Percentiles rank a stretch among this genome's conserved stretches.
These are phyloP conservation scores for Mycena citricolor DNA, from an alignment of 1,284 basidiomycete genomes.

Conservation along the genomic window DNA sequence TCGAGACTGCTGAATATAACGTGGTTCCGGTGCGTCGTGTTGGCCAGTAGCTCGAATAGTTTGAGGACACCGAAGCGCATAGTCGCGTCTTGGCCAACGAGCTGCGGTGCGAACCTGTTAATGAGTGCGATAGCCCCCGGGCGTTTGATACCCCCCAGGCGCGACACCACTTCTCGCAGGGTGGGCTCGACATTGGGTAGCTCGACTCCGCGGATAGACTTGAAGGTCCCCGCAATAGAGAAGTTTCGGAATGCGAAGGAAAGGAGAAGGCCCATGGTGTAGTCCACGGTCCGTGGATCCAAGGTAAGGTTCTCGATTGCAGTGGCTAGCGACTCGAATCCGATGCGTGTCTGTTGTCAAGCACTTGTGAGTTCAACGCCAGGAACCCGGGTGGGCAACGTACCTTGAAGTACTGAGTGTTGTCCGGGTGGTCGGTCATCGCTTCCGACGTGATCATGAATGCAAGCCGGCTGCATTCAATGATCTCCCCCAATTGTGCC, in stretches of 20 bases:
- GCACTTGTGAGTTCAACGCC: too few species aligned
- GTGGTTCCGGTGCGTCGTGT: constrained; percentile 64
- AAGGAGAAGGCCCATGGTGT: constrained; percentile 61
- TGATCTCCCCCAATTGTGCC: constrained; percentile 44
- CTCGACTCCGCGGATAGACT: constrained; percentile 38
- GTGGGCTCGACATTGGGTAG: constrained; percentile 42
- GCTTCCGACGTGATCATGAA: constrained; percentile 67
- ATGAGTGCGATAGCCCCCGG: constrained; percentile 57
- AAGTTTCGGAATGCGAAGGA: constrained; percentile 65
- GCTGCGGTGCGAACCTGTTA: constrained; percentile 44
- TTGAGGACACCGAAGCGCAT: constrained; percentile 56
- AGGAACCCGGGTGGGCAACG: constrained; percentile 26
- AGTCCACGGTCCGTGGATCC: constrained; percentile 47
- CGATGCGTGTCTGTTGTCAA: constrained; percentile 55
- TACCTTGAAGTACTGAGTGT: constrained; percentile 69
- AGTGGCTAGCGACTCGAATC: constrained; percentile 59
- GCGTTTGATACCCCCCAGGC: constrained; percentile 48
- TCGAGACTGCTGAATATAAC: constrained; percentile 60
- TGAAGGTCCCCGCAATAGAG: constrained; percentile 51
- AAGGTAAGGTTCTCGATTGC: constrained; percentile 52
- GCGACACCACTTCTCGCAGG: constrained; percentile 35
- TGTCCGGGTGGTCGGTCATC: constrained; percentile 53
- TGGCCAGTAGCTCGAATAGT: constrained; percentile 59
- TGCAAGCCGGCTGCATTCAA: constrained; percentile 55
- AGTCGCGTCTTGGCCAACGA: constrained; percentile 28